Percentiles rank a stretch among this genome's conserved stretches.
These are phyloP conservation scores for Teratosphaeria destructans DNA, from an alignment of 2,329 filamentous ascomycete genomes.

Conservation along the genomic window DNA sequence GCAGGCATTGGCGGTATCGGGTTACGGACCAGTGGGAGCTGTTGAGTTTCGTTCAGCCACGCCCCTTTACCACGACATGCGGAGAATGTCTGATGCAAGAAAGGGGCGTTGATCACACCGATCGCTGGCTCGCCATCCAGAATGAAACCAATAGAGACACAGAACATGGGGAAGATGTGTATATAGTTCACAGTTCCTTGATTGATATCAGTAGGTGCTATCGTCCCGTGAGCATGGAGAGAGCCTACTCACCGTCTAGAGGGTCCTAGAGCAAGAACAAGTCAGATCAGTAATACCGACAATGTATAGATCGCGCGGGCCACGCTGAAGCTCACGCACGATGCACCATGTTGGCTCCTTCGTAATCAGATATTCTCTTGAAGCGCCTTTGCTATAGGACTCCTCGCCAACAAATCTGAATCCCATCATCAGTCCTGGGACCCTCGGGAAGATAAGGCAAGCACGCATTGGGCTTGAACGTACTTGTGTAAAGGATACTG, in stretches of 20 bases:
- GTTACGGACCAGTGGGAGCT: conserved; percentile 52
- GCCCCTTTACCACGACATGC: conserved; percentile 56
- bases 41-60: conserved; percentile 56
- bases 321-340: not conserved
- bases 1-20: conserved; percentile 53
- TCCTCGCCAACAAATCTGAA: conserved; percentile 66
- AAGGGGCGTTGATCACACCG: conserved; percentile 63
- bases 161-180: conserved; percentile 72
- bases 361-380: conserved; percentile 57
- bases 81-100: conserved; percentile 59
- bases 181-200: conserved; percentile 66
- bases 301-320: not conserved
- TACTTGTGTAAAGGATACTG: conserved; percentile 59
- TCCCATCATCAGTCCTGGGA: not conserved
- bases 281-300: conserved; percentile 29
- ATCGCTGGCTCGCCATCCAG: conserved; percentile 50
- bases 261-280: conserved; percentile 41
- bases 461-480: conserved; percentile 20
- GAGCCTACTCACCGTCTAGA: conserved; percentile 48
- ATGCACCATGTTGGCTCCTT: conserved; percentile 57
- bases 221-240: too few relatives aligned
- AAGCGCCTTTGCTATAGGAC: conserved; percentile 57
- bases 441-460: not conserved
- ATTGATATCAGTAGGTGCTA: not conserved
- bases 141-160: conserved; percentile 63